Evolutionary conservation across 2,329 filamentous ascomycete genomes (phyloP).

Genomic region (Thelonectria discophora): DNA sequence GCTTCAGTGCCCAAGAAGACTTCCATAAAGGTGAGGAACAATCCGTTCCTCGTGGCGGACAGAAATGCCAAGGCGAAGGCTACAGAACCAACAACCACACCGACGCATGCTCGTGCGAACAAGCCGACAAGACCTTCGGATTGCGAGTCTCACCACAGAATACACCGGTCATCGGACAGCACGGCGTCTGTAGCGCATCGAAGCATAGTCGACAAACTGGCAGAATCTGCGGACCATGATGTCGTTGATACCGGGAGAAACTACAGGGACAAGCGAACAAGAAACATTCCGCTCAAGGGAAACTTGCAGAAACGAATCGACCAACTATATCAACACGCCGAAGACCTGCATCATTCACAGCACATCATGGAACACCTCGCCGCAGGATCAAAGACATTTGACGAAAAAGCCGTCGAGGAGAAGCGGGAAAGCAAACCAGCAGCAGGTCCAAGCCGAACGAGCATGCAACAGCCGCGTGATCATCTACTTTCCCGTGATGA

Average conservation of each 20-base stretch:
- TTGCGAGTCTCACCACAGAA: conserved; percentile 41
- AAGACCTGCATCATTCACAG: conserved; percentile 46
- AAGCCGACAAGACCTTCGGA: conserved; percentile 41
- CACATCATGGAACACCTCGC: conserved; percentile 49
- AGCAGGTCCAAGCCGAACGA: background rate
- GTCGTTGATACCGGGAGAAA: conserved; percentile 19
- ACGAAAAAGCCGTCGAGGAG: conserved; percentile 9
- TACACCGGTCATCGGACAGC: conserved; percentile 21
- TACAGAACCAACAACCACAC: conserved; percentile 36
- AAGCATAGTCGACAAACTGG: conserved; percentile 9
- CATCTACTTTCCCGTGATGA: conserved; percentile 30
- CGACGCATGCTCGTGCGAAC: conserved; percentile 30
- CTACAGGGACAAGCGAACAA: background rate
- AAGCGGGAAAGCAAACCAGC: conserved; percentile 13
- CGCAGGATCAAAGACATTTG: conserved; percentile 28
- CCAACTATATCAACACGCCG: conserved; percentile 45
- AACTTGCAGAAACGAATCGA: conserved; percentile 42
- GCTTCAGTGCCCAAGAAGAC: conserved; percentile 22
- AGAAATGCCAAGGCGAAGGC: conserved; percentile 31
- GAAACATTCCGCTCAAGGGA: conserved; percentile 16
- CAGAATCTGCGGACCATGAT: conserved; percentile 14
- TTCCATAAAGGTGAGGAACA: conserved; percentile 38
- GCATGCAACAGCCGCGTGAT: conserved; percentile 5
- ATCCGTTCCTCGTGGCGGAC: conserved; percentile 48
- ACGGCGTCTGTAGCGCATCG: conserved; percentile 42